Base-by-base conservation (phyloP, 192 early-diverging fungal genomes). In the Backusella luteola region DNA sequence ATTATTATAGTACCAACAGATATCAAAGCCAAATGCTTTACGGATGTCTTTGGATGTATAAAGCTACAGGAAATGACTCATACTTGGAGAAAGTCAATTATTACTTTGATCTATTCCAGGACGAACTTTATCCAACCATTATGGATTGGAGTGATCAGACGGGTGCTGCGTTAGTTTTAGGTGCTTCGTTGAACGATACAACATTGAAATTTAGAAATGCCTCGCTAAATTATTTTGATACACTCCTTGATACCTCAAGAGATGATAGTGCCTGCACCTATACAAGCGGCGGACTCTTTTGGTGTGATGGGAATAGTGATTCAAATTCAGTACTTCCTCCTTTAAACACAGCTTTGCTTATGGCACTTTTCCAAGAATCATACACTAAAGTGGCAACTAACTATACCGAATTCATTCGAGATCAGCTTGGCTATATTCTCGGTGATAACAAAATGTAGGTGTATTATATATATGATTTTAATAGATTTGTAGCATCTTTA, bases 41-140 rank as follows among this genome's bases (percentile, higher is more conserved):
- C 77, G 87, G 78, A 35, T 81, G 85, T 19, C 79, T 84, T 11
- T 88, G 87, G 87, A 76, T 88, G 73, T 84, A 82, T 77, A 76
- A 75, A 34, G 77, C 85, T 34, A 87, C 87, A 19, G 76, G 77
- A n/a, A 67, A 82, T 44, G 0, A 52, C 4, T 53, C 21, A 26
- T 88, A 87, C 59, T 66, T 80, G 32, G 19, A 78, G 17, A 80
- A 80, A 26, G 85, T 81, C 0, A 11, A 46, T 70, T 73, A 70
- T 14, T 86, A 84, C 34, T 76, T 85, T 19, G 46, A 87, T 38
- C 66, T 72, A 2, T 79, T 84, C 52, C 78, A 79, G 35, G 39
- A 74, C 26, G 38, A 38, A 12, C 67, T 74, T n/a, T 53, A 72
- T 44, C 49, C 44, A 34, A 72, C 46, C 11, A 69, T 80, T 8